phyloP scores from a whole-genome alignment of 1,284 basidiomycete genomes.

The Phellopilus nigrolimitatus region DNA sequence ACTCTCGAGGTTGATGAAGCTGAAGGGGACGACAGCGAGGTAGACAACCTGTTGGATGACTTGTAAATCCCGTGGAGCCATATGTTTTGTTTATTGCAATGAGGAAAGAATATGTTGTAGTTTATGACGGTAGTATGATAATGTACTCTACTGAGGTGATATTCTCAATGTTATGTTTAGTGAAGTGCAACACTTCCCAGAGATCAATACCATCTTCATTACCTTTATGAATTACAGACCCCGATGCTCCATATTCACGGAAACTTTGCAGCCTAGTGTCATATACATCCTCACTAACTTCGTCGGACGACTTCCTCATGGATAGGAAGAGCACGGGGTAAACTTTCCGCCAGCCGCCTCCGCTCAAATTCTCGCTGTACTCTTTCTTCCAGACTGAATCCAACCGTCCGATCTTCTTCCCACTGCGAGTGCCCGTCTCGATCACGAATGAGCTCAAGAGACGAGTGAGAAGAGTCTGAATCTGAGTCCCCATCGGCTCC shows the following conservation, averaged over 20 bases:
- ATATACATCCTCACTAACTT: no score
- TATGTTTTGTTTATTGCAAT: background rate
- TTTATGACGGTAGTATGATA: no score
- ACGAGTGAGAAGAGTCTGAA: slow-evolving; percentile 12
- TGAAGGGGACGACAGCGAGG: slow-evolving; percentile 26
- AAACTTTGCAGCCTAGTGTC: no score
- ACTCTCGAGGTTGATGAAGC: slow-evolving; percentile 14
- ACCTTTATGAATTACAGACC: no score
- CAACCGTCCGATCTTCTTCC: slow-evolving; percentile 17
- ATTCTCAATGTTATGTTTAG: no score
- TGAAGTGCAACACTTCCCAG: no score
- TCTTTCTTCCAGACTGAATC: slow-evolving; percentile 14
- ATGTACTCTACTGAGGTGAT: no score
- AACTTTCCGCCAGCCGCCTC: background rate
- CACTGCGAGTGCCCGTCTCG: background rate
- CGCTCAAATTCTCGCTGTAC: slow-evolving; percentile 13
- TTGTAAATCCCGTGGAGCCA: background rate
- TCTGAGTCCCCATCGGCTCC: background rate
- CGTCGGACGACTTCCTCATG: background rate
- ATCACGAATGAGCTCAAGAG: slow-evolving; percentile 4
- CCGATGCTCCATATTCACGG: no score
- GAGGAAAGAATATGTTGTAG: background rate
- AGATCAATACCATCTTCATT: no score
- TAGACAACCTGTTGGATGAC: slow-evolving; percentile 23
- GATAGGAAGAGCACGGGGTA: slow-evolving; percentile 3